Evolutionary conservation across 2,329 filamentous ascomycete species (phyloP), one percentile per base, ranked within the genome.

Genomic region (Colletotrichum somersetense): DNA sequence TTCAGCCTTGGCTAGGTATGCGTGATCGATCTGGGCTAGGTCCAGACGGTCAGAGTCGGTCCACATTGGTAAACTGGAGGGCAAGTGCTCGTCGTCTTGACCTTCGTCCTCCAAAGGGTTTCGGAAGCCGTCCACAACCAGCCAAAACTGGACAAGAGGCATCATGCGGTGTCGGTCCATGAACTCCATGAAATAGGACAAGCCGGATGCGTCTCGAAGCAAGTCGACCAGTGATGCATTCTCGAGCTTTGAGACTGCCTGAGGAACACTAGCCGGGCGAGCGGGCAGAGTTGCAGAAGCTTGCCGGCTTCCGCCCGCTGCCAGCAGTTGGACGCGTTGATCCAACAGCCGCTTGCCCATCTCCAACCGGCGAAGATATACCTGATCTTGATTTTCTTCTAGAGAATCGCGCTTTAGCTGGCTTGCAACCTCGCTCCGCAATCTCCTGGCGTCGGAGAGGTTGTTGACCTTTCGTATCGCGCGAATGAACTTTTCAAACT

Each of bases 161-260:
- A 98, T 96, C 35, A 96, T 86, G 20, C 89, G 88, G 79, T 95
- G 93, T 53, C 96, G 91, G 80, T 99, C 96, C 96, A 99, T 99
- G 78, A 95, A 98, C 80, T 99, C 96, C 96, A 99, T 99, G 83
- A 99, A 98, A 80, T 97, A 99, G 2, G 96, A 98, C 11, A 99
- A 86, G 0, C 94, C 96, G 1, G 96, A 93, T 2, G 96, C 90
- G 80, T 97, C 95, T 75, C 95, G 92, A 70, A 99, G 86, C n/a
- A 99, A 87, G 75, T 98, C 95, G 16, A 91, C 89, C 2, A 98
- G 85, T 0, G 93, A 91, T 10, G 92, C 92, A 76, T 93, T 92
- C 74, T 95, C 91, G 50, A 95, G 84, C 56, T 87, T 88, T 2
- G 92, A 92, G 10, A 76, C 70, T 7, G 78, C 69, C 59, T 75